Evolutionary conservation across 2,329 filamentous ascomycete species (phyloP), one percentile per base, ranked within the genome.

Genomic region (Cercospora janseana): DNA sequence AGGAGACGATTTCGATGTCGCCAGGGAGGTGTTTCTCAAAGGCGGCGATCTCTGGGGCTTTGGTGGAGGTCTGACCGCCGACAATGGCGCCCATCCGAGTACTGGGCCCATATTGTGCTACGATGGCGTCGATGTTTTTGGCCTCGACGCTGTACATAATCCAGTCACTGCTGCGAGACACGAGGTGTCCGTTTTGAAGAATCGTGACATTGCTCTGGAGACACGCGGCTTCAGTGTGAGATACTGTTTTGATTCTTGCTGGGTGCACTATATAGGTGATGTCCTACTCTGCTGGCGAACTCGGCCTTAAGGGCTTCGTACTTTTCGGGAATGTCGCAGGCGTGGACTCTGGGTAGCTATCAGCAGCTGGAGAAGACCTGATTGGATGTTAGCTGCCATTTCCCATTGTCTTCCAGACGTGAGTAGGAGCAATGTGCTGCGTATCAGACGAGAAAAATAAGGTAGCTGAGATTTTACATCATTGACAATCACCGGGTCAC

Each of bases 401-500:
- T n/a, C n/a, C 31, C n/a, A 29, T 27, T 32, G 21, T 29, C 49
- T 28, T 44, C 41, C 32, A 35, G 10, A n/a, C 7, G 47, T 16
- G 42, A 18, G 13, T 27, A 24, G 32, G 40, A 20, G 23, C 24
- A 34, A n/a, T n/a, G 34, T 47, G 42, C 50, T 60, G 56, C 60
- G 54, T 62, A 78, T 96, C 92, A 96, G 92, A 96, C 87, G 77
- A 79, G 77, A 71, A 86, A 81, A 81, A 78, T 70, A 86, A 96
- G 92, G 92, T 97, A 97, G 92, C 92, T 88, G 86, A 93, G 87
- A 84, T 78, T 83, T 95, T 86, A 94, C 92, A 96, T 96, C 92
- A 96, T 82, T 81, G 92, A 95, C 85, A 81, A 80, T 77, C 75
- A 75, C 75, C 60, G 49, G 58, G 60, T 61, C 65, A 62, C 57